Evolutionary conservation across 2,329 filamentous ascomycete genomes (phyloP).

Genomic region (Elsinoe necatrix): DNA sequence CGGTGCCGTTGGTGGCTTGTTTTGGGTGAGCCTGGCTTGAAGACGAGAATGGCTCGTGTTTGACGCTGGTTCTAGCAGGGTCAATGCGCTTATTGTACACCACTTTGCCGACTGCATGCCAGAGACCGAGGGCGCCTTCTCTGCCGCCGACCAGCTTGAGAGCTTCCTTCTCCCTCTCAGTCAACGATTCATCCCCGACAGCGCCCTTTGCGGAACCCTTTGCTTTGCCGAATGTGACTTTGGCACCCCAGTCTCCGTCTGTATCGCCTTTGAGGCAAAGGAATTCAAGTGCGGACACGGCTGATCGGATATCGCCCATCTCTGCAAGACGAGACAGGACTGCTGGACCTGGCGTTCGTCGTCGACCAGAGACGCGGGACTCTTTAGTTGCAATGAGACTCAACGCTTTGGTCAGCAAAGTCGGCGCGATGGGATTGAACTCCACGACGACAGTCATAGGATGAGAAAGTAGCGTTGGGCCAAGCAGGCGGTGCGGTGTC

Average conservation of each 20-base stretch:
- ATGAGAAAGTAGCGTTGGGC: slow-evolving; percentile 76
- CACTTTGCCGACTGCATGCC: slow-evolving; percentile 91
- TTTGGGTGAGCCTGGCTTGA: slow-evolving; percentile 24
- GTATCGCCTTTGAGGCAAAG: slow-evolving; percentile 74
- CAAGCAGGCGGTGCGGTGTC: slow-evolving; percentile 81
- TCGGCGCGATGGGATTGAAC: slow-evolving; percentile 86
- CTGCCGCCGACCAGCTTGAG: slow-evolving; percentile 74
- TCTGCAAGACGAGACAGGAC: slow-evolving; percentile 75
- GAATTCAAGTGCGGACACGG: slow-evolving; percentile 87
- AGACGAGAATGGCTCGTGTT: too few relatives aligned
- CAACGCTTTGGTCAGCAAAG: slow-evolving; percentile 74
- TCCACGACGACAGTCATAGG: slow-evolving; percentile 72
- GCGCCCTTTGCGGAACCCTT: slow-evolving; percentile 53
- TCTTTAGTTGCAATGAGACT: slow-evolving; percentile 79
- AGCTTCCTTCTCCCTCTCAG: slow-evolving; percentile 68
- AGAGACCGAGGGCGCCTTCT: slow-evolving; percentile 85
- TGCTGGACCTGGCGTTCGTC: slow-evolving; percentile 65
- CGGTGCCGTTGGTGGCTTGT: background rate
- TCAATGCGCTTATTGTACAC: slow-evolving; percentile 89
- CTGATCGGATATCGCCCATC: slow-evolving; percentile 84
- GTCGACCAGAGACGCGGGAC: slow-evolving; percentile 65
- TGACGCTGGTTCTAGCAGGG: slow-evolving; percentile 17
- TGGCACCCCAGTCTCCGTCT: slow-evolving; percentile 66
- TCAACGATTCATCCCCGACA: slow-evolving; percentile 48
- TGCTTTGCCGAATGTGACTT: slow-evolving; percentile 59